Base-by-base conservation (phyloP, 805 yeast genomes). In the Suhomyces faveliae region DNA sequence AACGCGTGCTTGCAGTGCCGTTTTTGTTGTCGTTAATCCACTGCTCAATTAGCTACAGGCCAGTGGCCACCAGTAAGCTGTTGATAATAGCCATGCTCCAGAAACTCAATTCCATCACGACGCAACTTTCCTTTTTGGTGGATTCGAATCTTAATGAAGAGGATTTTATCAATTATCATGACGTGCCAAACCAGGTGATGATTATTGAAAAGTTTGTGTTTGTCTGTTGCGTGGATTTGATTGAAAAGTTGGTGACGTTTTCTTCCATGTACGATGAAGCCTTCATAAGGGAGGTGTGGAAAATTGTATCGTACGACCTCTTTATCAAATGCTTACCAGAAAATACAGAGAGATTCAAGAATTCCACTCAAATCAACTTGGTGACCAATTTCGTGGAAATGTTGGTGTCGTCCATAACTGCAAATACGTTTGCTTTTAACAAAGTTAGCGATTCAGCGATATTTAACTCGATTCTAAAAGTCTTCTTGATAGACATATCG, bases 21-120 rank as follows among this genome's bases (percentile, higher is more conserved):
- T 85, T 82, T 58, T 52, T 87, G 11, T 58, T 85, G 2, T 72
- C 86, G 0, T 55, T 87, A 35, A 66, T 85, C 33, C 81, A 81
- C 54, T 78, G 79, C 44, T 58, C 81, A 1, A 61, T 85, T 5
- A 72, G 64, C 17, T 87, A 82, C 62, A 71, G 87, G 57, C 84
- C 87, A 1, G 77, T 79, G 47, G 90, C 92, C 0, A 71, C 84
- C 1, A 69, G 67, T 17, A 63, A 57, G 30, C 56, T 60, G 11
- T 67, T 75, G 20, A 59, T 67, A 2, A 38, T 46, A 19, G 29
- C 35, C 2, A 48, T 66, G n/a, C 45, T 63, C 3, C 40, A 37
- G 6, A 44, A 40, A 17, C 47, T 63, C 5, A 52, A 58, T 24
- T 42, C 23, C 3, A 45, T 70, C 2, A 51, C 64, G 22, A 22